These are phyloP conservation scores for Arachnomyces sp. DNA, from an alignment of 2,329 filamentous ascomycete species.

Conservation along the genomic window DNA sequence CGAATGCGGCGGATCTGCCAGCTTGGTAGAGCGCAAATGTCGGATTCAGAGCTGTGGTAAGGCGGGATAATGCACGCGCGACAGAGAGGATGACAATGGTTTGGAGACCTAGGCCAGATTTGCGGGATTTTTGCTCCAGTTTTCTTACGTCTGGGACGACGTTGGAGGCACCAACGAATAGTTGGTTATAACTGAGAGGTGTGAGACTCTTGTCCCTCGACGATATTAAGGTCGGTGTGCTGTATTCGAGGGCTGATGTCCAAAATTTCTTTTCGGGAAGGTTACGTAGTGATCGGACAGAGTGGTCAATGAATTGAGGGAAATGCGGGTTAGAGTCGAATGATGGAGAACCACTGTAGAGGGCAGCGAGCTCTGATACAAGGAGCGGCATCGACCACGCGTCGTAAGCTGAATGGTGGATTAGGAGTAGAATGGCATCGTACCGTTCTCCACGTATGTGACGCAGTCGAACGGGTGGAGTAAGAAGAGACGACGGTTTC, in stretches of 20 bases:
- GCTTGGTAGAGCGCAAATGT: slow-evolving; percentile 26
- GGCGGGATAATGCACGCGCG: slow-evolving; percentile 18
- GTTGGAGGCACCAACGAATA: slow-evolving; percentile 19
- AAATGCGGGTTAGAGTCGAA: slow-evolving; percentile 14
- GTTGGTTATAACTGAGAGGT: slow-evolving; percentile 5
- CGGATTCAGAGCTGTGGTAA: slow-evolving; percentile 15
- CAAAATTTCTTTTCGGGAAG: slow-evolving; percentile 19
- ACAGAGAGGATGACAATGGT: slow-evolving; percentile 23
- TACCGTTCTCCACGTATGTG: slow-evolving; percentile 20
- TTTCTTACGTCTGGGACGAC: slow-evolving; percentile 17
- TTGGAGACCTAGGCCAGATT: slow-evolving; percentile 18
- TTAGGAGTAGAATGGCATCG: slow-evolving; percentile 23
- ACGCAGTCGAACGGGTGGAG: slow-evolving; percentile 23
- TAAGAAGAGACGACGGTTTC: slow-evolving; percentile 22
- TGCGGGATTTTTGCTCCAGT: slow-evolving; percentile 16
- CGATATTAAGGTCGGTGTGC: slow-evolving; percentile 16
- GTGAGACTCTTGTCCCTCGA: background rate
- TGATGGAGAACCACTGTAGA: slow-evolving; percentile 16
- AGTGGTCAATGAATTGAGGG: slow-evolving; percentile 18
- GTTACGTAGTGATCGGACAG: slow-evolving; percentile 13
- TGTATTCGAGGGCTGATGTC: slow-evolving; percentile 13
- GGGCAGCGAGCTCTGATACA: slow-evolving; percentile 20
- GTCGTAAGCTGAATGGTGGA: slow-evolving; percentile 31
- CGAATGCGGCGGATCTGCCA: slow-evolving; percentile 22
- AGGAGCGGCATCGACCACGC: slow-evolving; percentile 29